Conservation (phyloP, 1,139 yeast genomes). For the Groenewaldozyma sp. region DNA sequence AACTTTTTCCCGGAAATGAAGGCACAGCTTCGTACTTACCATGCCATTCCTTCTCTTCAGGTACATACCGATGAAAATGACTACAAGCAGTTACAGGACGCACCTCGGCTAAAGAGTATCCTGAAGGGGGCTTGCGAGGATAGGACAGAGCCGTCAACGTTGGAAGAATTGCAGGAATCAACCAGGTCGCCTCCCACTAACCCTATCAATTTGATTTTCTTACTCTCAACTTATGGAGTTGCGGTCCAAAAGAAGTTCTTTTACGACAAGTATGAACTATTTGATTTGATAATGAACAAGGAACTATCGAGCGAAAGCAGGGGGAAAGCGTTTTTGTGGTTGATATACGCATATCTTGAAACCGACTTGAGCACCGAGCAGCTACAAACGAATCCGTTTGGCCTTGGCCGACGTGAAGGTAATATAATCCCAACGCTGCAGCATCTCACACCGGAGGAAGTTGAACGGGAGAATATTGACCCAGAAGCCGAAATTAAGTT, state of each 20-base stretch:
- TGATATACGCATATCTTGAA: constrained; percentile 70
- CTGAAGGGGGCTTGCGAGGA: constrained; percentile 68
- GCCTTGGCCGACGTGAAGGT: constrained; percentile 32
- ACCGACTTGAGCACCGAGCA: constrained; percentile 51
- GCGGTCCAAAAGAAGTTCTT: constrained; percentile 38
- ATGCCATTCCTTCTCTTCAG: constrained; percentile 85
- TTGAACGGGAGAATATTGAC: constrained; percentile 50
- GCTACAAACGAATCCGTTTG: constrained; percentile 57
- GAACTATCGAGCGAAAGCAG: constrained; percentile 48
- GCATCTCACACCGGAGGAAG: constrained; percentile 35
- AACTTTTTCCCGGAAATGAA: constrained; percentile 97
- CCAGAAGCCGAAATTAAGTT: constrained; percentile 60
- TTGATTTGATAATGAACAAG: constrained; percentile 56
- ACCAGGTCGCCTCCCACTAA: constrained; percentile 42
- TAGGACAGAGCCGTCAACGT: constrained; percentile 42
- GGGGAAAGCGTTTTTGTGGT: constrained; percentile 72
- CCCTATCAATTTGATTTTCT: constrained; percentile 65
- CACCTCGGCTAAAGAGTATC: constrained; percentile 85
- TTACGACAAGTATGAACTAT: constrained; percentile 36
- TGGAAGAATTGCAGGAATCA: constrained; percentile 37
- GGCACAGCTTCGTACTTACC: constrained; percentile 84
- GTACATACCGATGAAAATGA: constrained; percentile 44
- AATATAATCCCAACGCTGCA: constrained; percentile 38
- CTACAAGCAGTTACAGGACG: constrained; percentile 81
- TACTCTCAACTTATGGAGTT: constrained; percentile 57